Conservation (phyloP, 768 basidiomycete genomes). For the Suillus plorans region DNA sequence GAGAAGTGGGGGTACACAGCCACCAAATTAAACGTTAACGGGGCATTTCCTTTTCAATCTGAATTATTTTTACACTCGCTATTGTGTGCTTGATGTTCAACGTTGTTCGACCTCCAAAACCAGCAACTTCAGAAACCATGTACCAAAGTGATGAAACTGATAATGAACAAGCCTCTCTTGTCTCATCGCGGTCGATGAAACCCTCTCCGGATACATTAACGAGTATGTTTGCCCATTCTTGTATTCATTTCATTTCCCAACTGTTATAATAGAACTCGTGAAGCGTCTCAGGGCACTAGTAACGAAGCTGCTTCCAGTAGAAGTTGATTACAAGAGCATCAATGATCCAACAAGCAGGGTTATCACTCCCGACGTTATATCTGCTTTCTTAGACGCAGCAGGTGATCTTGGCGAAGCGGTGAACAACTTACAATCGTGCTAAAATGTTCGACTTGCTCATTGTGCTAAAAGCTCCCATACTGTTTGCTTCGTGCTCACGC, state of each 20-base stretch:
- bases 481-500: constrained; percentile 74
- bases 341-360: constrained; percentile 78
- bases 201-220: constrained; percentile 72
- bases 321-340: constrained; percentile 67
- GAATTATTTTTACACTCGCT: too few species aligned
- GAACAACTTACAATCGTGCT: constrained; percentile 23
- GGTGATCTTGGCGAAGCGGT: constrained; percentile 89
- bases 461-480: constrained; percentile 64
- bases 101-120: neutral
- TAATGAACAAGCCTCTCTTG: constrained; percentile 43
- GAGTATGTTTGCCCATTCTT: constrained; percentile 47
- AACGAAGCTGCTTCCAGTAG: constrained; percentile 71
- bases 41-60: neutral
- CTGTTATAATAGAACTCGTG: constrained; percentile 60
- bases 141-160: constrained; percentile 26
- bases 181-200: constrained; percentile 45
- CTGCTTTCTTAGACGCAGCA: constrained; percentile 74
- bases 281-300: constrained; percentile 78
- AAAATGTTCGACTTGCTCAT: neutral
- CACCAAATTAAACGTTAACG: constrained; percentile 5
- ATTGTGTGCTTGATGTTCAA: constrained; percentile 2
- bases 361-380: constrained; percentile 78
- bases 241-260: neutral
- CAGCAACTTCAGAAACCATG: constrained; percentile 14
- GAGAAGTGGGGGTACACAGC: constrained; percentile 30